Evolutionary conservation across 129 eudicot species (phyloP), one percentile per base, ranked within the genome.

Genomic region (Mikania micrantha): DNA sequence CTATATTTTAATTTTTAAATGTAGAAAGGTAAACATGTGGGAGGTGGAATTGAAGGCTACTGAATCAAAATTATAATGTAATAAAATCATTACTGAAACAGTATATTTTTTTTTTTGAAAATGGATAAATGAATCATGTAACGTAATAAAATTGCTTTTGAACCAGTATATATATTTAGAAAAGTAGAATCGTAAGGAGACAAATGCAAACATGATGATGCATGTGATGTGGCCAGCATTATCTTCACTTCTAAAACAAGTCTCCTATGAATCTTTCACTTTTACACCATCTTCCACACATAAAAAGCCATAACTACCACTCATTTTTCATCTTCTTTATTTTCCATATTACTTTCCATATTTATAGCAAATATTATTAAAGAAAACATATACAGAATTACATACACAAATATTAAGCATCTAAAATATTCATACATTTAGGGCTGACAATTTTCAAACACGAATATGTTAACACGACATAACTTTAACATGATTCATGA

Each of bases 241-340:
- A 69, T 68, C 47, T 27, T 76, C 58, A 60, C 80, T 75, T 76
- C 70, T 76, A 76, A 69, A 68, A 69, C 70, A 76, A 76, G 75
- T 68, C 41, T 47, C 72, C 58, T 35, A 8, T 31, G 58, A 13
- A 44, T 67, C 63, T 67, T 31, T 45, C 74, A 58, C 75, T 40
- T 76, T 68, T 48, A 69, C 64, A 35, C 56, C 64, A 60, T 68
- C 31, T 29, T 39, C 71, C 70, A 68, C 65, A 60, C 68, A 60
- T 60, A 48, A 68, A 75, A 76, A 48, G 65, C 70, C 70, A 67
- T 59, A 68, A 59, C 53, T 41, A 59, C 64, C 44, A 45, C 64
- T 60, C 69, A 67, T 76, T 64, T 45, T 45, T 13, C 39, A 58
- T 45, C 36, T 38, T 20, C 53, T 52, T 39, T 48, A 24, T 65